A percentile compares a stretch with the other conserved stretches of the same genome.
Evolutionary conservation across 352 stramenopile genomes (phyloP).

Genomic region (Elongisporangium undulatum): DNA sequence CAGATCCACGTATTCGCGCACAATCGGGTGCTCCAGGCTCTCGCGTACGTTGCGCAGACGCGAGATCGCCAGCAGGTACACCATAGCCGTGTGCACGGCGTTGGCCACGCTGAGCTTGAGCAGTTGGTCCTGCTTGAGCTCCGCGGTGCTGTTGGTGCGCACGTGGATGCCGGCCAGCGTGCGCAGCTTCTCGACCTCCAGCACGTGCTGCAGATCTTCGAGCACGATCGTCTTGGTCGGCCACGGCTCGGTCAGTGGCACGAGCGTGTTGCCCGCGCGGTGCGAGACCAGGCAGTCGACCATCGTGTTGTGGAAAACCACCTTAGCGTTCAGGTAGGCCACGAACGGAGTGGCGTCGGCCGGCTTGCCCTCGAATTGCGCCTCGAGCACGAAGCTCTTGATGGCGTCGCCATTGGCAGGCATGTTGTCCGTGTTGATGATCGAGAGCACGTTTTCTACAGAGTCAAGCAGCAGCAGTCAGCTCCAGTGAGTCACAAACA

Average conservation of each 20-base stretch:
- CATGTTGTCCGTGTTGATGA: conserved; percentile 84
- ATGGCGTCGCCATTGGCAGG: conserved; percentile 61
- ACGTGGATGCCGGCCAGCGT: conserved; percentile 51
- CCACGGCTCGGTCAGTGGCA: conserved; percentile 57
- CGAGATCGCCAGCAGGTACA: conserved; percentile 67
- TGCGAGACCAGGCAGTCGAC: conserved; percentile 74
- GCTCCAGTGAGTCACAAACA: not conserved
- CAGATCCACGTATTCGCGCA: conserved; percentile 77
- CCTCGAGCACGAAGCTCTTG: conserved; percentile 28
- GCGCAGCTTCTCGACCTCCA: conserved; percentile 22
- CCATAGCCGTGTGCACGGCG: conserved; percentile 88
- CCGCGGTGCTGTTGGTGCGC: conserved; percentile 13
- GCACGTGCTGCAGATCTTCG: conserved; percentile 42
- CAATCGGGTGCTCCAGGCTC: conserved; percentile 17
- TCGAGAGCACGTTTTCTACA: conserved; percentile 41
- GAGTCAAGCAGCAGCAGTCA: conserved; percentile 3
- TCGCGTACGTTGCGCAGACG: conserved; percentile 30
- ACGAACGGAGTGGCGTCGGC: conserved; percentile 17
- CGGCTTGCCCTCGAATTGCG: conserved; percentile 20
- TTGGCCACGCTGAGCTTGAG: conserved; percentile 92
- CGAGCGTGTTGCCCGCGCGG: conserved; percentile 28
- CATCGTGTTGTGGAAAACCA: conserved; percentile 85
- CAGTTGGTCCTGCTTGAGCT: conserved; percentile 79
- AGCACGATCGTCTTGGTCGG: conserved; percentile 65
- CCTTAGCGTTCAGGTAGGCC: conserved; percentile 35